These are phyloP conservation scores for Backusella tarrabulga DNA, from an alignment of 192 early-diverging fungal species.

Conservation along the genomic window DNA sequence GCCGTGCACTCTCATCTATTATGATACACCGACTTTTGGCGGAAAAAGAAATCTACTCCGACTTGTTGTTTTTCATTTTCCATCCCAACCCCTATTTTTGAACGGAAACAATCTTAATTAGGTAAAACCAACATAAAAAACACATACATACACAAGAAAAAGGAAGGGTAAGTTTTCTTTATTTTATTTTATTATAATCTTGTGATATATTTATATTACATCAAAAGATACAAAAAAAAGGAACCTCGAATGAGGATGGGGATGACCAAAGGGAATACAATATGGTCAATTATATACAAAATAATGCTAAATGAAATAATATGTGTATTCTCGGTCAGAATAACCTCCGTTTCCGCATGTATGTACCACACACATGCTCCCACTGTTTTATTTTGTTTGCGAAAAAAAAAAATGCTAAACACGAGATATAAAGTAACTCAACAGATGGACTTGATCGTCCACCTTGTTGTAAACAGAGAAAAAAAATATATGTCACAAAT, in stretches of 20 bases:
- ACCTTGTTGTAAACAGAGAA: background rate
- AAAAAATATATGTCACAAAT: background rate
- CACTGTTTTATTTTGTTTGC: background rate
- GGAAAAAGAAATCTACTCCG: background rate
- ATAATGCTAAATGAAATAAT: background rate
- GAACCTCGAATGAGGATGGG: background rate
- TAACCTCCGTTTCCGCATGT: slow-evolving; percentile 1
- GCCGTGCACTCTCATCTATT: background rate
- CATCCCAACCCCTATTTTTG: background rate
- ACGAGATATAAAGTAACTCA: background rate
- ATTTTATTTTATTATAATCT: background rate
- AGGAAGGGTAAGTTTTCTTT: background rate
- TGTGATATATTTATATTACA: no score
- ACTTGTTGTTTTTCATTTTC: background rate
- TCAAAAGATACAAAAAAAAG: background rate
- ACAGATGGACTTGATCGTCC: background rate
- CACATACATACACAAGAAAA: background rate
- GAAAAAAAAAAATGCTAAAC: slow-evolving; percentile 3
- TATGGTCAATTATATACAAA: background rate
- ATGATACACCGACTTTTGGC: background rate
- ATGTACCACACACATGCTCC: background rate
- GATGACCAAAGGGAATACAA: background rate
- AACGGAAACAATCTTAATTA: background rate
- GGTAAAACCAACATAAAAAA: background rate
- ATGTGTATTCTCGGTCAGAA: background rate